These are phyloP conservation scores for Buddleja alternifolia DNA, from an alignment of 257 asterid genomes.

Conservation along the genomic window DNA sequence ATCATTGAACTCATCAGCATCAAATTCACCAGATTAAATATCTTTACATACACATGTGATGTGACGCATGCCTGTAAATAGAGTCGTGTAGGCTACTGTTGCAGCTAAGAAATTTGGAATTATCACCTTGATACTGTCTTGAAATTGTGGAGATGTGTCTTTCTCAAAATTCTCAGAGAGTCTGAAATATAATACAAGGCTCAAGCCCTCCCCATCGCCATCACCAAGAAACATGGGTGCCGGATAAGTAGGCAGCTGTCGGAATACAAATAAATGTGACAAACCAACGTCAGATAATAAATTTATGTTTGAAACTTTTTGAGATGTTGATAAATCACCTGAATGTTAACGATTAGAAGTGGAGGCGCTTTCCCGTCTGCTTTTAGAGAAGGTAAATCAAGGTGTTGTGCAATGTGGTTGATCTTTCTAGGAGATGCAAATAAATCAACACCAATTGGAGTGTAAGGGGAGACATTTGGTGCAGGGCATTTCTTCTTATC, in stretches of 20 bases:
- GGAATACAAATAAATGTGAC: conserved; percentile 18
- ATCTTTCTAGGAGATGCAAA: conserved; percentile 73
- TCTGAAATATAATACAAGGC: conserved; percentile 68
- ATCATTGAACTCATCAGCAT: no score
- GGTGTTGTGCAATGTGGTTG: conserved; percentile 88
- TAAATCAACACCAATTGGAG: conserved; percentile 90
- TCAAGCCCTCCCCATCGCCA: conserved; percentile 77
- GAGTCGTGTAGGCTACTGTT: no score
- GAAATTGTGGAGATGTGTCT: conserved; percentile 66
- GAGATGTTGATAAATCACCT: conserved; percentile 42
- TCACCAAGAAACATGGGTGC: conserved; percentile 79
- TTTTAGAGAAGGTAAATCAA: conserved; percentile 76
- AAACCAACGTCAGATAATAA: conserved; percentile 17
- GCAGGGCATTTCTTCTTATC: conserved; percentile 94
- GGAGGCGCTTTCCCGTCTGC: conserved; percentile 65
- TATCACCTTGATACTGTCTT: conserved; percentile 63
- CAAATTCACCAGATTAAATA: no score
- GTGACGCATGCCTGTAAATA: no score
- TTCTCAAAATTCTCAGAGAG: conserved; percentile 62
- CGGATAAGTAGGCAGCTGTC: conserved; percentile 73
- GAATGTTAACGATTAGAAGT: conserved; percentile 86
- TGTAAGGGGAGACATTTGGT: conserved; percentile 69
- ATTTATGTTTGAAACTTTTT: neutral
- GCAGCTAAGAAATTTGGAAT: no score
- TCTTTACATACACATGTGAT: no score